Percentiles rank a stretch among this genome's conserved stretches.
phyloP scores from a whole-genome alignment of 257 asterid species.

The Salvia rosmarinus region DNA sequence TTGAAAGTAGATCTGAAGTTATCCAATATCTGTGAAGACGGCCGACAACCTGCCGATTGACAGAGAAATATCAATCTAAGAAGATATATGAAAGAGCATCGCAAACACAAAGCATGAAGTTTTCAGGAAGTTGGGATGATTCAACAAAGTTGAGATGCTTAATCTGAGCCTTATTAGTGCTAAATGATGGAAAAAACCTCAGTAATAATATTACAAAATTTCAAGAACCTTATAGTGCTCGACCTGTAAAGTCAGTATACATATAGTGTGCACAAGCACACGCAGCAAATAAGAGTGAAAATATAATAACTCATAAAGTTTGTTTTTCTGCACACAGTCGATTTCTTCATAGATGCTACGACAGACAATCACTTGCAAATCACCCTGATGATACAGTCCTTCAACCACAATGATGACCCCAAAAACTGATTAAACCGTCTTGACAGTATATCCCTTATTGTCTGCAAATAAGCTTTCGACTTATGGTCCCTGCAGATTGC shows the following conservation, averaged over 20 bases:
- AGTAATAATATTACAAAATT: not conserved
- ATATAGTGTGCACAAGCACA: not conserved
- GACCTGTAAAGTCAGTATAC: too few species aligned
- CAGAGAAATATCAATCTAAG: not conserved
- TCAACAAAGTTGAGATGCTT: conserved; percentile 6
- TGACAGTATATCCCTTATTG: not conserved
- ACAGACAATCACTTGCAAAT: too few species aligned
- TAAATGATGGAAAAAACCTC: too few species aligned
- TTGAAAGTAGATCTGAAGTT: conserved; percentile 58
- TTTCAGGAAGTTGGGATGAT: not conserved
- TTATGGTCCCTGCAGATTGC: not conserved
- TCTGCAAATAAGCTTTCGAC: not conserved
- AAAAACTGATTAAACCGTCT: not conserved
- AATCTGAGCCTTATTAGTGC: too few species aligned
- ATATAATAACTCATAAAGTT: not conserved
- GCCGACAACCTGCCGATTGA: conserved; percentile 52
- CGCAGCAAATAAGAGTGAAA: not conserved
- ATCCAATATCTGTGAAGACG: conserved; percentile 57
- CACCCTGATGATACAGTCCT: not conserved
- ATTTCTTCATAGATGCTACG: too few species aligned
- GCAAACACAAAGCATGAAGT: not conserved
- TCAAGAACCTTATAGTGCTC: not conserved
- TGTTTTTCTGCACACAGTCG: too few species aligned
- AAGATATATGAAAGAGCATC: conserved; percentile 1
- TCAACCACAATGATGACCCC: not conserved